phyloP scores from a whole-genome alignment of 148 eudicot species.

The Diospyros lotus region DNA sequence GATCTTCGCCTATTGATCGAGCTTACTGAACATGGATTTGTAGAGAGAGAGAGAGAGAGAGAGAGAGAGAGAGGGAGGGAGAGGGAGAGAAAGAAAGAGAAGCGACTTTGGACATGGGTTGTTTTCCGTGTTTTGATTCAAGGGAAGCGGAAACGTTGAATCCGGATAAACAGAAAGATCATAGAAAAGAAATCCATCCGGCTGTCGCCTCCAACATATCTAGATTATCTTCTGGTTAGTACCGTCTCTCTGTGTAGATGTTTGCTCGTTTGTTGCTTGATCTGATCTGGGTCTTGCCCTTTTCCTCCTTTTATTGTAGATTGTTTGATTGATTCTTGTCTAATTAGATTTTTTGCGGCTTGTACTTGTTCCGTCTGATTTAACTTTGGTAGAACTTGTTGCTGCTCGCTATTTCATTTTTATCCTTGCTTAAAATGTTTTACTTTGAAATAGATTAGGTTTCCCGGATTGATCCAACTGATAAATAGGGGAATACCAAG shows the following conservation, averaged over 20 bases:
- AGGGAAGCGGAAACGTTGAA: slow-evolving; percentile 62
- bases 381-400: background rate
- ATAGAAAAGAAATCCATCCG: slow-evolving; percentile 37
- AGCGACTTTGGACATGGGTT: slow-evolving; percentile 38
- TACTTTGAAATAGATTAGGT: background rate
- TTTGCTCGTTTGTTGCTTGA: slow-evolving; percentile 9
- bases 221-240: slow-evolving; percentile 71
- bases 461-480: background rate
- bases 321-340: background rate
- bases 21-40: too few relatives aligned
- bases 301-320: background rate
- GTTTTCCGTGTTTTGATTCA: slow-evolving; percentile 87
- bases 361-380: background rate
- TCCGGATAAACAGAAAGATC: slow-evolving; percentile 37
- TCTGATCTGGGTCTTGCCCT: slow-evolving; percentile 21
- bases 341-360: background rate
- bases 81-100: too few relatives aligned
- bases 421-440: background rate
- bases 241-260: background rate
- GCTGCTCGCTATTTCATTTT: background rate
- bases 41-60: too few relatives aligned
- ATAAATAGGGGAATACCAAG: background rate
- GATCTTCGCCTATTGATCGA: too few relatives aligned
- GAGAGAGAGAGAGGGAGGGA: too few relatives aligned
- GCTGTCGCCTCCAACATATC: slow-evolving; percentile 49